phyloP scores from a whole-genome alignment of 2,329 filamentous ascomycete species.

The Talaromyces amestolkiae region DNA sequence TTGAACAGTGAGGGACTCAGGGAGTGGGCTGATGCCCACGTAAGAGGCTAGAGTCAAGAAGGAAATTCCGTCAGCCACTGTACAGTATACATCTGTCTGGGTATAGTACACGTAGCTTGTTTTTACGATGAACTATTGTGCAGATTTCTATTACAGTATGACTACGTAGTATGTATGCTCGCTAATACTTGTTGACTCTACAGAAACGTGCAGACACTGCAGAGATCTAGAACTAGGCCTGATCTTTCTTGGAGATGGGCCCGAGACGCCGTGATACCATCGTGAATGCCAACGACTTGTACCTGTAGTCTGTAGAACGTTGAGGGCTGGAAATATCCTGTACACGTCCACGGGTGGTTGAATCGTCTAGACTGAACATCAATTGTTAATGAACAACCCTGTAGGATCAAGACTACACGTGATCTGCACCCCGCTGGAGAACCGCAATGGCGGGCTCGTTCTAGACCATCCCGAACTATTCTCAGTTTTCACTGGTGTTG shows the following conservation, averaged over 20 bases:
- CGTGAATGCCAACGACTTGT: too few relatives aligned
- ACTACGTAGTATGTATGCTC: too few relatives aligned
- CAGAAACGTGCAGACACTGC: background rate
- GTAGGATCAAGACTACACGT: background rate
- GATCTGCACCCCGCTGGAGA: constrained; percentile 16
- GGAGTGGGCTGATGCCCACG: background rate
- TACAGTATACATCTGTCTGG: background rate
- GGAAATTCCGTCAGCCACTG: constrained; percentile 11
- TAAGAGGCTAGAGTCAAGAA: constrained; percentile 7
- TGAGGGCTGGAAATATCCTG: too few relatives aligned
- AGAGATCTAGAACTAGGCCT: background rate
- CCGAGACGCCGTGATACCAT: background rate
- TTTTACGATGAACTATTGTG: background rate
- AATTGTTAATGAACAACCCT: background rate
- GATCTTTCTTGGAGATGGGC: too few relatives aligned
- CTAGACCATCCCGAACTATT: constrained; percentile 10
- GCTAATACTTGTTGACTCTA: background rate
- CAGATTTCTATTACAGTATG: too few relatives aligned
- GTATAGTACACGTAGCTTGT: background rate
- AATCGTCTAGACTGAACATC: too few relatives aligned
- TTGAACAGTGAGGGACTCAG: too few relatives aligned
- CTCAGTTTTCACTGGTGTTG: background rate
- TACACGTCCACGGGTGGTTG: too few relatives aligned
- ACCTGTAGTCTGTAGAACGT: too few relatives aligned
- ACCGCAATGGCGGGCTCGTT: constrained; percentile 16